These are phyloP conservation scores for Cercospora sp. DNA, from an alignment of 2,329 filamentous ascomycete genomes.

Conservation along the genomic window DNA sequence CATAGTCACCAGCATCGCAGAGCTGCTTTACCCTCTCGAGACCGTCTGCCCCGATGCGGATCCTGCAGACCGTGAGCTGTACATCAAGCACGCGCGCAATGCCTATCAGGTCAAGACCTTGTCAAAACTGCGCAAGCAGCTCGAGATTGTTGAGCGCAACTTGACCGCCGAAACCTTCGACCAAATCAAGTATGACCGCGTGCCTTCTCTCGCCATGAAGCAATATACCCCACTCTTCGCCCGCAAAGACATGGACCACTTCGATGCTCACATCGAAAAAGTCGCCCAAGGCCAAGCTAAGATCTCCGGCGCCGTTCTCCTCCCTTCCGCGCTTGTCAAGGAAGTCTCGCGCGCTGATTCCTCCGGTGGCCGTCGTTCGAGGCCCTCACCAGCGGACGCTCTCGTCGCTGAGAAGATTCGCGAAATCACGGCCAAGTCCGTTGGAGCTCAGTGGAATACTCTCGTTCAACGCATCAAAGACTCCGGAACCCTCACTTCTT, in stretches of 20 bases:
- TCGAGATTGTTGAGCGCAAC: slow-evolving; percentile 56
- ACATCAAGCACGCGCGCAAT: slow-evolving; percentile 57
- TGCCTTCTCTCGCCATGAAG: slow-evolving; percentile 60
- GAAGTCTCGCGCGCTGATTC: background rate
- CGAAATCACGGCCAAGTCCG: slow-evolving; percentile 41
- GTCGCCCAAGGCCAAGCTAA: slow-evolving; percentile 51
- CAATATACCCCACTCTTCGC: slow-evolving; percentile 53
- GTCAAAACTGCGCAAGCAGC: slow-evolving; percentile 55
- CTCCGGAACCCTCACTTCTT: slow-evolving; percentile 54
- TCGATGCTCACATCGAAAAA: slow-evolving; percentile 51
- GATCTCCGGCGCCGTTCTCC: slow-evolving; percentile 58
- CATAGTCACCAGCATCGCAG: slow-evolving; percentile 58
- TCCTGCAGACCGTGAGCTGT: slow-evolving; percentile 45
- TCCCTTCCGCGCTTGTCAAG: slow-evolving; percentile 54
- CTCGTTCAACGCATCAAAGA: slow-evolving; percentile 60
- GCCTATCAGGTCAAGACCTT: slow-evolving; percentile 52
- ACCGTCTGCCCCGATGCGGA: slow-evolving; percentile 40
- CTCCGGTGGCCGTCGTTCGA: background rate
- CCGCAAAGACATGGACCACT: slow-evolving; percentile 53
- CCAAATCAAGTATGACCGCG: slow-evolving; percentile 57
- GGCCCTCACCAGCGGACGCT: slow-evolving; percentile 11
- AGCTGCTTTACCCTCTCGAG: slow-evolving; percentile 51
- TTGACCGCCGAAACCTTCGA: slow-evolving; percentile 49
- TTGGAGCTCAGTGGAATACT: slow-evolving; percentile 57
- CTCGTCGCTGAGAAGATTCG: slow-evolving; percentile 37